Percentiles rank a stretch among this genome's conserved stretches.
Evolutionary conservation across 306 rosid species (phyloP).

Genomic region (Dalbergia cultrata): DNA sequence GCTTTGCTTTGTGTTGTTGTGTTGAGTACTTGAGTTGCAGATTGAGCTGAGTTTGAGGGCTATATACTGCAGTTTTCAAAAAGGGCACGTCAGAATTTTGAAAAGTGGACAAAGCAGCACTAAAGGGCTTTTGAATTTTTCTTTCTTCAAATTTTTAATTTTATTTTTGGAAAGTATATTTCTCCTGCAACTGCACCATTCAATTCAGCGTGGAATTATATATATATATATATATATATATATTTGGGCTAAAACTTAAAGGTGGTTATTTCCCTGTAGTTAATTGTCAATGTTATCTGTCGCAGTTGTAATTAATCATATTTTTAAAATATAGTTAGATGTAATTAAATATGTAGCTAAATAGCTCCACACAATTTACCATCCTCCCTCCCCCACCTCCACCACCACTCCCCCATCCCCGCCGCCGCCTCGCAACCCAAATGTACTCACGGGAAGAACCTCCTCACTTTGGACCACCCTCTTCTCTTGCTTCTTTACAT

Average conservation of each 20-base stretch:
- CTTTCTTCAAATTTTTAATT: background rate
- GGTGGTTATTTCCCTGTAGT: no score
- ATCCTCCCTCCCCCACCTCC: no score
- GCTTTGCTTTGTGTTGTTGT: background rate
- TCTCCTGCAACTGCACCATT: constrained; percentile 19
- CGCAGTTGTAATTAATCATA: no score
- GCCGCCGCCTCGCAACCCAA: constrained; percentile 51
- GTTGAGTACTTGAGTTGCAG: constrained; percentile 26
- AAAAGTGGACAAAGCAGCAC: constrained; percentile 15
- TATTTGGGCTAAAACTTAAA: no score
- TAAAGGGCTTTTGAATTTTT: constrained; percentile 14
- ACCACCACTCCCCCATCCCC: no score
- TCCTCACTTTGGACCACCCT: constrained; percentile 62
- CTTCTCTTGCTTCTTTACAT: constrained; percentile 70
- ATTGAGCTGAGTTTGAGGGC: background rate
- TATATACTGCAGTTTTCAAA: constrained; percentile 31
- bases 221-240: no score
- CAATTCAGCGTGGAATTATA: constrained; percentile 7
- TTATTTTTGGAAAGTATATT: background rate
- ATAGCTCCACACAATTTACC: no score
- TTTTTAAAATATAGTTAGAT: no score
- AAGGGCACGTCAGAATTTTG: constrained; percentile 30
- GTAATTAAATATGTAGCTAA: no score
- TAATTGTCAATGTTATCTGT: no score
- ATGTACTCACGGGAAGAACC: constrained; percentile 89